These are phyloP conservation scores for Pouteria glomerata DNA, from an alignment of 148 eudicot genomes.

Conservation along the genomic window DNA sequence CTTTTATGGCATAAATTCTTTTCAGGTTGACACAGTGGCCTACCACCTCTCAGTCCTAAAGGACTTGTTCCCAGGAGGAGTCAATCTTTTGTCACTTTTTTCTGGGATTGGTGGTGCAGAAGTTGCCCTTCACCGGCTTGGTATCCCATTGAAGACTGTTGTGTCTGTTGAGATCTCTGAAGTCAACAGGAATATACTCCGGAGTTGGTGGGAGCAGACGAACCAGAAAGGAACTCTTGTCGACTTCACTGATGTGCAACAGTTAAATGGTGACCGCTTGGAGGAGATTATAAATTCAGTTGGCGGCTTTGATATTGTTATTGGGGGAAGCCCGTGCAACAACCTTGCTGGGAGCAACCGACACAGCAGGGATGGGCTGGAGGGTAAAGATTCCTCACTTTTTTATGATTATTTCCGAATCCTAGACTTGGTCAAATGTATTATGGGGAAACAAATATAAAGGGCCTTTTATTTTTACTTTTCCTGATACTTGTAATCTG, in stretches of 20 bases:
- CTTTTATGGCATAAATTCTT: neutral
- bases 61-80: slow-evolving; percentile 58
- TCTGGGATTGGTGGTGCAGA: slow-evolving; percentile 96
- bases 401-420: slow-evolving; percentile 72
- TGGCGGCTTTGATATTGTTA: slow-evolving; percentile 70
- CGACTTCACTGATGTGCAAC: slow-evolving; percentile 56
- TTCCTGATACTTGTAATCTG: neutral
- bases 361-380: slow-evolving; percentile 78
- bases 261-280: slow-evolving; percentile 37
- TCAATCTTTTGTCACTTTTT: slow-evolving; percentile 70
- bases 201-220: slow-evolving; percentile 96
- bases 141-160: slow-evolving; percentile 58
- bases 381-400: slow-evolving; percentile 73
- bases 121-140: slow-evolving; percentile 80
- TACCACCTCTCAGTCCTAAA: slow-evolving; percentile 81
- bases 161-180: slow-evolving; percentile 80
- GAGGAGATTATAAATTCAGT: slow-evolving; percentile 31
- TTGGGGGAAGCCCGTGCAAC: slow-evolving; percentile 95
- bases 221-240: slow-evolving; percentile 59
- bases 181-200: slow-evolving; percentile 59
- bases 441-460: slow-evolving; percentile 27
- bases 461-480: neutral
- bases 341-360: slow-evolving; percentile 84
- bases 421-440: slow-evolving; percentile 47
- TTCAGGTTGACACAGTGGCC: slow-evolving; percentile 90